phyloP scores from a whole-genome alignment of 2,329 filamentous ascomycete genomes.

The Colletotrichum lentis region DNA sequence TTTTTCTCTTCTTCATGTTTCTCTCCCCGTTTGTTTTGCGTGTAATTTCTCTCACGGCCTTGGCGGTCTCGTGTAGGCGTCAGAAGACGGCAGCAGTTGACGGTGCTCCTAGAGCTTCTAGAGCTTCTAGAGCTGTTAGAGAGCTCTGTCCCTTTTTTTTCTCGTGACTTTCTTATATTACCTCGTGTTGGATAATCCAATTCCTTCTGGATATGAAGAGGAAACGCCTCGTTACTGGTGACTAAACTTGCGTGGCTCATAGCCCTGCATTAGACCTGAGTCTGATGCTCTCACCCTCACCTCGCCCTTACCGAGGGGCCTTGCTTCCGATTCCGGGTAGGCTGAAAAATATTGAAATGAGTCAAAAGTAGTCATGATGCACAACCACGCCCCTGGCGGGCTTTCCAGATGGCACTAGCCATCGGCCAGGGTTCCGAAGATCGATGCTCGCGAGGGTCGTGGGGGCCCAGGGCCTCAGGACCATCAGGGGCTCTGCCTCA shows the following conservation, averaged over 20 bases:
- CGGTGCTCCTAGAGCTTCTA: background rate
- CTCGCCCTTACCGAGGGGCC: background rate
- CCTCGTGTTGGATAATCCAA: slow-evolving; percentile 18
- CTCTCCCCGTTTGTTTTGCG: background rate
- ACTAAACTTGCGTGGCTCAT: background rate
- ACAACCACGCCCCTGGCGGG: background rate
- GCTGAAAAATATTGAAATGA: background rate
- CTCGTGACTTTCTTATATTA: too few relatives aligned
- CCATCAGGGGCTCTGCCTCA: too few relatives aligned
- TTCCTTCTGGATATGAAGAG: background rate
- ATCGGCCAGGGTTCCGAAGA: background rate
- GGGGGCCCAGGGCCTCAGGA: background rate
- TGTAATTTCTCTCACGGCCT: background rate
- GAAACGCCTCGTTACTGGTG: background rate
- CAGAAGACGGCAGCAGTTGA: slow-evolving; percentile 4
- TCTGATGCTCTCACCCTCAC: too few relatives aligned
- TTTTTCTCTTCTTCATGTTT: background rate
- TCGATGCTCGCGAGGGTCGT: background rate
- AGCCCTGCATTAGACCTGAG: background rate
- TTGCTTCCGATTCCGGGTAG: background rate
- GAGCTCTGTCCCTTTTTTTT: background rate
- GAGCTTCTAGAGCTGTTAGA: background rate
- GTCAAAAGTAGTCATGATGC: too few relatives aligned
- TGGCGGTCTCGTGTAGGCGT: background rate
- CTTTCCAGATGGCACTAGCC: background rate